These are phyloP conservation scores for Crithidia brevicula DNA, from an alignment of 208 protist species.

Conservation along the genomic window DNA sequence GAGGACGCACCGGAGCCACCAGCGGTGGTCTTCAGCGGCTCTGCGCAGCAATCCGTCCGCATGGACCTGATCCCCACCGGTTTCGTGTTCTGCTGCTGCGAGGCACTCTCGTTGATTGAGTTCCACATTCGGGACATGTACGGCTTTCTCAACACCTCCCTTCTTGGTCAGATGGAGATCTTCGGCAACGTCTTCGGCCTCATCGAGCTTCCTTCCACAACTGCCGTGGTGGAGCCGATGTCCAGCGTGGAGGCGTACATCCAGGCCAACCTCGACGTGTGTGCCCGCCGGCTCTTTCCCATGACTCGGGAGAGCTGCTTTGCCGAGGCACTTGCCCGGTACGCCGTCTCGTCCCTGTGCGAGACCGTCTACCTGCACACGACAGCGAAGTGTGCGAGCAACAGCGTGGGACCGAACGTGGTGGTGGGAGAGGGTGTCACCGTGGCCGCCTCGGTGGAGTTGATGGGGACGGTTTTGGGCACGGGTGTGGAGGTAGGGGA, in stretches of 20 bases:
- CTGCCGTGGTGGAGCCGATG: conserved; percentile 63
- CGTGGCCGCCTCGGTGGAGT: conserved; percentile 50
- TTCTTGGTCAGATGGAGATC: conserved; percentile 74
- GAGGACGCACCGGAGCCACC: conserved; percentile 51
- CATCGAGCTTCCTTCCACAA: conserved; percentile 40
- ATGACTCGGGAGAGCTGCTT: conserved; percentile 86
- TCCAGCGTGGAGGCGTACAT: conserved; percentile 73
- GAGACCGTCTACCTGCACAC: conserved; percentile 83
- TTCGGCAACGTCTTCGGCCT: conserved; percentile 80
- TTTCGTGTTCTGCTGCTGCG: conserved; percentile 76
- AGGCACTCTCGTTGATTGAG: conserved; percentile 72
- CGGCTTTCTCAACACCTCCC: conserved; percentile 60
- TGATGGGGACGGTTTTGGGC: conserved; percentile 65
- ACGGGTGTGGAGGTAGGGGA: conserved; percentile 64
- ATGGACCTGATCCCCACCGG: conserved; percentile 78
- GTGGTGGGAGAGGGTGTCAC: conserved; percentile 67
- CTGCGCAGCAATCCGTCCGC: conserved; percentile 57
- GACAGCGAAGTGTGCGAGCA: conserved; percentile 33
- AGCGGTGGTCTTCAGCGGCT: conserved; percentile 51
- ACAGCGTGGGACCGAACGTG: conserved; percentile 48
- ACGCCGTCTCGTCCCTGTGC: conserved; percentile 66
- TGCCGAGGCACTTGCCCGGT: conserved; percentile 65
- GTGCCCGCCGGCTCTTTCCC: conserved; percentile 74
- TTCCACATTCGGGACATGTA: conserved; percentile 71
- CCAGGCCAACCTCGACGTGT: conserved; percentile 78